A percentile compares a stretch with the other conserved stretches of the same genome.
phyloP scores from a whole-genome alignment of 2,329 filamentous ascomycete species.

The Colletotrichum gigasporum region DNA sequence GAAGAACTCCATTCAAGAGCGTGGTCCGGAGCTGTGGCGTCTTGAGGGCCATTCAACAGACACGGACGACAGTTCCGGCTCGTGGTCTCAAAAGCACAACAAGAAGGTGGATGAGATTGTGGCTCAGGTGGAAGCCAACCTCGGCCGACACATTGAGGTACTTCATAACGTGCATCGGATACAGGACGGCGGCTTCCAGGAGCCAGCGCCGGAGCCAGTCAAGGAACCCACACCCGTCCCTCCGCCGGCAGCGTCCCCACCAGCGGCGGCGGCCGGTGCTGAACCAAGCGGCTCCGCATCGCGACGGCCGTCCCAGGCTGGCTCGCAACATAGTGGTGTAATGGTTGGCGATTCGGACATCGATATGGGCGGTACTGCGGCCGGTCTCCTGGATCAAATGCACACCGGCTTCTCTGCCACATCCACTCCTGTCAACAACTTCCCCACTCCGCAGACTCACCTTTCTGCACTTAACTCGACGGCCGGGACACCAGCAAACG shows the following conservation, averaged over 20 bases:
- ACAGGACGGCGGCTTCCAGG: slow-evolving; percentile 80
- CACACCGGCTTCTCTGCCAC: slow-evolving; percentile 68
- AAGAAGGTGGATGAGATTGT: slow-evolving; percentile 78
- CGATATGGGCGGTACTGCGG: slow-evolving; percentile 72
- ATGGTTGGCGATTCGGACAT: slow-evolving; percentile 69
- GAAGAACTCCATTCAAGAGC: slow-evolving; percentile 69
- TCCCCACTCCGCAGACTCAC: slow-evolving; percentile 69
- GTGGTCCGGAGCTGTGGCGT: slow-evolving; percentile 69
- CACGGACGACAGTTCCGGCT: slow-evolving; percentile 51
- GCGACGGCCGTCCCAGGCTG: slow-evolving; percentile 63
- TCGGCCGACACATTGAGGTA: slow-evolving; percentile 73
- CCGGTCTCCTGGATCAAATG: slow-evolving; percentile 75
- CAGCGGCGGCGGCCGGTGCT: slow-evolving; percentile 32
- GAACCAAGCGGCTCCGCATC: slow-evolving; percentile 45
- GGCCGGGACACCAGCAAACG: slow-evolving; percentile 64
- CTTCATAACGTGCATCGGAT: slow-evolving; percentile 75
- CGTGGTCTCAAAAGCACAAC: slow-evolving; percentile 51
- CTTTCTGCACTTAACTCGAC: slow-evolving; percentile 65
- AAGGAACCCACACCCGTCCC: slow-evolving; percentile 40
- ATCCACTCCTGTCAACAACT: slow-evolving; percentile 69
- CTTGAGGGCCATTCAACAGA: slow-evolving; percentile 64
- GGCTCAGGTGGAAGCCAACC: slow-evolving; percentile 74
- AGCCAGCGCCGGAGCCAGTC: slow-evolving; percentile 60
- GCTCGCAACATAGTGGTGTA: slow-evolving; percentile 64
- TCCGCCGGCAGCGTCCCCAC: slow-evolving; percentile 22